Percentiles rank a stretch among this genome's conserved stretches.
These are phyloP conservation scores for Ammopiptanthus mongolicus DNA, from an alignment of 306 rosid genomes.

Conservation along the genomic window DNA sequence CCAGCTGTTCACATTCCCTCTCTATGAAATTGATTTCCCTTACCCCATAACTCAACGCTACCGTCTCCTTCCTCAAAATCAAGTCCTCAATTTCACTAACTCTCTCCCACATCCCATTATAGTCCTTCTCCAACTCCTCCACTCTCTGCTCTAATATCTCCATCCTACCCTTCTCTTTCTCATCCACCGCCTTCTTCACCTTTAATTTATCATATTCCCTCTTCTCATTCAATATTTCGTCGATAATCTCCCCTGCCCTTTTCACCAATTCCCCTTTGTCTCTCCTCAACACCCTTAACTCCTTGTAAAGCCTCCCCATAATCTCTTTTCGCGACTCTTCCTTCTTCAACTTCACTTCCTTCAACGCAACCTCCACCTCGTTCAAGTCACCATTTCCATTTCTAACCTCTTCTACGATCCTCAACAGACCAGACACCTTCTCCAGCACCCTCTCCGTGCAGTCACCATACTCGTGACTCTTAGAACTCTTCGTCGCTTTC, in stretches of 20 bases:
- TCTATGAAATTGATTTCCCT: slow-evolving; percentile 75
- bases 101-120: slow-evolving; percentile 47
- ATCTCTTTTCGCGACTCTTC: slow-evolving; percentile 45
- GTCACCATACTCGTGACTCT: slow-evolving; percentile 44
- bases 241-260: slow-evolving; percentile 39
- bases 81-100: slow-evolving; percentile 54
- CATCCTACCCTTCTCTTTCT: slow-evolving; percentile 35
- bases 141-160: slow-evolving; percentile 42
- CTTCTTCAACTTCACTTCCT: slow-evolving; percentile 56
- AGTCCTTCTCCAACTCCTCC: slow-evolving; percentile 53
- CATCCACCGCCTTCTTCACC: slow-evolving; percentile 15
- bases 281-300: slow-evolving; percentile 42
- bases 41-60: slow-evolving; percentile 68
- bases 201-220: slow-evolving; percentile 36
- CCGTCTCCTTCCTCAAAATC: slow-evolving; percentile 56
- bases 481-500: slow-evolving; percentile 14
- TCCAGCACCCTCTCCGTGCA: slow-evolving; percentile 50
- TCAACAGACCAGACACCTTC: slow-evolving; percentile 42
- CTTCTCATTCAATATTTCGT: slow-evolving; percentile 35
- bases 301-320: slow-evolving; percentile 41
- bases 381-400: slow-evolving; percentile 40
- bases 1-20: slow-evolving; percentile 75
- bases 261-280: slow-evolving; percentile 34
- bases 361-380: slow-evolving; percentile 40
- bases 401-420: slow-evolving; percentile 50